Conservation (phyloP, 169 alveolate species). For the Theileria equi region DNA sequence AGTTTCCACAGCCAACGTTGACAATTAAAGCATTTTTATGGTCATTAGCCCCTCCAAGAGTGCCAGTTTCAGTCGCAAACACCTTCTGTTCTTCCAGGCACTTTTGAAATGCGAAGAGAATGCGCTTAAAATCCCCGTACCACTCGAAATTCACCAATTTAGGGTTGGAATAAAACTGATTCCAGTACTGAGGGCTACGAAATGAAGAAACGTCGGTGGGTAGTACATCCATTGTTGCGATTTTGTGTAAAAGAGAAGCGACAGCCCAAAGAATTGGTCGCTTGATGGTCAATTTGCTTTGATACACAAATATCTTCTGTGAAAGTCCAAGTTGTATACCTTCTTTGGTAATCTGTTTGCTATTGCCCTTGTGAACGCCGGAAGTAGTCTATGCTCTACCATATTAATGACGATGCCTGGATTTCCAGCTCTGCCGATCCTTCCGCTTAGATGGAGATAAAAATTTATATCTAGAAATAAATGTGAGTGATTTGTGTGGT, state of each 20-base stretch:
- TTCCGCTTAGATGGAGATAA: constrained; percentile 49
- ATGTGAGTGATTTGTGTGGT: too few relatives aligned
- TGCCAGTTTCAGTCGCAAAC: background rate
- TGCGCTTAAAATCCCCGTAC: constrained; percentile 25
- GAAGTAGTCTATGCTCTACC: constrained; percentile 26
- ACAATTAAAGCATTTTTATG: constrained; percentile 50
- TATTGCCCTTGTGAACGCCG: constrained; percentile 33
- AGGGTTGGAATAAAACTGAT: constrained; percentile 60
- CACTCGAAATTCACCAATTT: constrained; percentile 71
- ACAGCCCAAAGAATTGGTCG: too few relatives aligned
- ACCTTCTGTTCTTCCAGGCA: background rate
- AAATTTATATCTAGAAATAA: constrained; percentile 19
- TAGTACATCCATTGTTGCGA: constrained; percentile 38
- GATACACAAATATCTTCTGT: constrained; percentile 30
- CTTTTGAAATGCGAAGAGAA: background rate
- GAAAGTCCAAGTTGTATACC: constrained; percentile 34
- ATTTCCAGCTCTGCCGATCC: constrained; percentile 56
- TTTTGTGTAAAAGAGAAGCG: background rate
- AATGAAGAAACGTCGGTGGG: constrained; percentile 65
- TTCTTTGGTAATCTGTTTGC: constrained; percentile 11
- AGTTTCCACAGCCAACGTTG: constrained; percentile 74
- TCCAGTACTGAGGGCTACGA: constrained; percentile 70
- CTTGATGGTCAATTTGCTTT: too few relatives aligned
- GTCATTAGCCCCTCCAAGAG: background rate
- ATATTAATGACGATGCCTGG: constrained; percentile 47